Conservation (phyloP, 441 rosid genomes). For the Capsella rubella region DNA sequence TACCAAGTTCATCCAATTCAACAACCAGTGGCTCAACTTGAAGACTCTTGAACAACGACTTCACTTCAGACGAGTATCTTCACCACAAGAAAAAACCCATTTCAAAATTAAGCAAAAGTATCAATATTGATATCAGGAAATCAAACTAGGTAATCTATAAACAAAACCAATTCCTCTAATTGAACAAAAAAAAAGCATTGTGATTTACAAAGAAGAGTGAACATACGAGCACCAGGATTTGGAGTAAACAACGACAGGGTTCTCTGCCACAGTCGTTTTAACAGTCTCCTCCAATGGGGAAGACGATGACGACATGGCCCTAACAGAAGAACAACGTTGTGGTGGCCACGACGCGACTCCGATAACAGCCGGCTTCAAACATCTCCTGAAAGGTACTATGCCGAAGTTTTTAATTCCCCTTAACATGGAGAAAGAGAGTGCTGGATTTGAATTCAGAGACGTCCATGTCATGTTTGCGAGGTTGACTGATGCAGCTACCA, state of each 20-base stretch:
- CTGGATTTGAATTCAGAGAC: conserved; percentile 35
- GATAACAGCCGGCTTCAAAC: conserved; percentile 34
- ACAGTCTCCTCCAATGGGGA: conserved; percentile 75
- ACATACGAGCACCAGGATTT: conserved; percentile 94
- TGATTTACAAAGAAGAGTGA: conserved; percentile 23
- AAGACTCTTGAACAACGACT: conserved; percentile 67
- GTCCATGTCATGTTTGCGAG: conserved; percentile 31
- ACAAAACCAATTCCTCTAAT: neutral
- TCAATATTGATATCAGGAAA: neutral
- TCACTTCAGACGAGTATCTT: conserved; percentile 93
- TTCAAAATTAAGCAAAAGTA: conserved; percentile 17
- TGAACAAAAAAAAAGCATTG: neutral
- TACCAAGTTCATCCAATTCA: conserved; percentile 90
- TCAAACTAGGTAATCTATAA: neutral
- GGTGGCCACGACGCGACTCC: conserved; percentile 39
- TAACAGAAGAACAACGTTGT: conserved; percentile 10
- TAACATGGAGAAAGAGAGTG: conserved; percentile 32
- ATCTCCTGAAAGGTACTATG: conserved; percentile 19
- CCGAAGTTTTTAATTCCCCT: conserved; percentile 37
- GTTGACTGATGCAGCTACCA: conserved; percentile 38
- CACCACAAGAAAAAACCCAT: conserved; percentile 18
- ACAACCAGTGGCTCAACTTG: conserved; percentile 75
- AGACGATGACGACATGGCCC: conserved; percentile 32
- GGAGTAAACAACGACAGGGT: conserved; percentile 93
- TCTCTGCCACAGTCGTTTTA: conserved; percentile 69